These are phyloP conservation scores for Medicago truncatula DNA, from an alignment of 306 rosid genomes.

Conservation along the genomic window MtrunA17r5.0-ANR NC_053043.1:11458001-11458500, in stretches of 20 bases:
- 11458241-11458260: slow-evolving; percentile 36
- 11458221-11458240: slow-evolving; percentile 26
- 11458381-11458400: slow-evolving; percentile 18
- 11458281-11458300: slow-evolving; percentile 32
- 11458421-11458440: slow-evolving; percentile 21
- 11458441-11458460: slow-evolving; percentile 38
- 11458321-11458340: slow-evolving; percentile 26
- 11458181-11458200: slow-evolving; percentile 3
- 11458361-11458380: slow-evolving; percentile 34
- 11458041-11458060: too few relatives aligned
- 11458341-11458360: slow-evolving; percentile 32
- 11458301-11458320: slow-evolving; percentile 35
- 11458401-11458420: slow-evolving; percentile 15
- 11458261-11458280: slow-evolving; percentile 46
- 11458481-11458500: slow-evolving; percentile 33
- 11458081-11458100: too few relatives aligned
- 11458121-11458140: not conserved
- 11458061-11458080: too few relatives aligned
- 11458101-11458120: too few relatives aligned
- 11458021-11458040: too few relatives aligned
- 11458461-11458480: slow-evolving; percentile 34
- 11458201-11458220: slow-evolving; percentile 30
- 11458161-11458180: slow-evolving; percentile 16
- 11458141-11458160: slow-evolving; percentile 27
- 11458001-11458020: too few relatives aligned